Conservation (phyloP, 805 yeast species). For the Candida anglica region DNA sequence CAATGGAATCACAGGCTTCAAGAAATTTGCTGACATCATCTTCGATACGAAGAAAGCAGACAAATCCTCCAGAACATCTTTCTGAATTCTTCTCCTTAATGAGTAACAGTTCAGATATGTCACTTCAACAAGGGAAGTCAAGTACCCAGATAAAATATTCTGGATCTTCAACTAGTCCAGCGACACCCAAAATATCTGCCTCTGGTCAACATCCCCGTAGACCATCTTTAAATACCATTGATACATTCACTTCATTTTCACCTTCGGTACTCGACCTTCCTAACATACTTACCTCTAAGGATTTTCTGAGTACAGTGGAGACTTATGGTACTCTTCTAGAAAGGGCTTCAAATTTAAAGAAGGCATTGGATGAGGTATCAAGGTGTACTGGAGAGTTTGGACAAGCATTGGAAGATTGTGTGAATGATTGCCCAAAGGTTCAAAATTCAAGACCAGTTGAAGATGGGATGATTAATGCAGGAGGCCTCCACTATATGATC, state of each 20-base stretch:
- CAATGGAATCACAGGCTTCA: too few relatives aligned
- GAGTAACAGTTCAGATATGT: slow-evolving; percentile 24
- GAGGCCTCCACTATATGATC: slow-evolving; percentile 72
- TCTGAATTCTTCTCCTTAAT: slow-evolving; percentile 58
- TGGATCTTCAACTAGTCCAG: too few relatives aligned
- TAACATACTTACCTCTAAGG: slow-evolving; percentile 57
- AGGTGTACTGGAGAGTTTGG: slow-evolving; percentile 71
- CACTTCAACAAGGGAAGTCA: too few relatives aligned
- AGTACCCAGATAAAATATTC: too few relatives aligned
- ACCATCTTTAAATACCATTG: slow-evolving; percentile 32
- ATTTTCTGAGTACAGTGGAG: slow-evolving; percentile 47
- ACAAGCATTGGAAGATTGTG: slow-evolving; percentile 51
- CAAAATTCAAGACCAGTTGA: slow-evolving; percentile 27
- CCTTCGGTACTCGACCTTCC: slow-evolving; percentile 58
- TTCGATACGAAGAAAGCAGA: neutral
- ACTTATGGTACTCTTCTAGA: slow-evolving; percentile 45
- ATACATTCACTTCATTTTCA: slow-evolving; percentile 38
- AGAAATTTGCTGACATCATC: too few relatives aligned
- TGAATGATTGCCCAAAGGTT: slow-evolving; percentile 23
- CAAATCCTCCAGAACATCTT: slow-evolving; percentile 48
- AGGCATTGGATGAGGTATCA: slow-evolving; percentile 45
- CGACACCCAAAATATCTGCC: too few relatives aligned
- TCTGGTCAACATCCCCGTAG: too few relatives aligned
- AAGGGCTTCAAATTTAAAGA: slow-evolving; percentile 44
- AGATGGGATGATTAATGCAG: slow-evolving; percentile 65